Conservation (phyloP, 192 early-diverging fungal genomes). For the Lobosporangium transversale region DNA sequence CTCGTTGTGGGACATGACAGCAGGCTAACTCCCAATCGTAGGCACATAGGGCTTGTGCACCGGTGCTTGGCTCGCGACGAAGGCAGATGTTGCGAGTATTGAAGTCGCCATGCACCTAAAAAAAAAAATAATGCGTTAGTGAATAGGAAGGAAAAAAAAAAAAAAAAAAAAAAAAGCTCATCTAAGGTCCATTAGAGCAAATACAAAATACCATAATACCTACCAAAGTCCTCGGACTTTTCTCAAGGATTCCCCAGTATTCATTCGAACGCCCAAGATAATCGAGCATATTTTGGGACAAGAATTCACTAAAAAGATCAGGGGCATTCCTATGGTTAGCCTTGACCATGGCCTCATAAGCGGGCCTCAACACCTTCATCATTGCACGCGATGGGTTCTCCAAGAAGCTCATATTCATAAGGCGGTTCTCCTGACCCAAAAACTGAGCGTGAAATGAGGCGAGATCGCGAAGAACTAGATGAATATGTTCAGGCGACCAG, state of each 20-base stretch:
- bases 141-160: not conserved
- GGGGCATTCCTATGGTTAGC: conserved; percentile 35
- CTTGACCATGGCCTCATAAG: conserved; percentile 41
- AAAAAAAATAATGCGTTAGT: not conserved
- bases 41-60: conserved; percentile 25
- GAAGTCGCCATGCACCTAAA: conserved; percentile 48
- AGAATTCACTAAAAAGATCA: conserved; percentile 11
- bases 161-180: not conserved
- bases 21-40: conserved; percentile 52
- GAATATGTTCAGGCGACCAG: conserved; percentile 39
- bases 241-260: conserved; percentile 36
- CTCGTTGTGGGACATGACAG: conserved; percentile 45
- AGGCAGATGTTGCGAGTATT: conserved; percentile 51
- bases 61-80: conserved; percentile 21
- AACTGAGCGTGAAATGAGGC: conserved; percentile 49
- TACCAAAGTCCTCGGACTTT: conserved; percentile 43
- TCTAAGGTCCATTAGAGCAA: no score
- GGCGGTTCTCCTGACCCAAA: conserved; percentile 20
- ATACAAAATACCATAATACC: no score
- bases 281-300: conserved; percentile 31
- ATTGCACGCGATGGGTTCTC: conserved; percentile 40
- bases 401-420: conserved; percentile 37
- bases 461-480: conserved; percentile 26
- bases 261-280: conserved; percentile 38
- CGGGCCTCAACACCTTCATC: conserved; percentile 32